Evolutionary conservation across 306 rosid genomes (phyloP), one percentile per base, ranked within the genome.

Genomic region (Inga laurina): DNA sequence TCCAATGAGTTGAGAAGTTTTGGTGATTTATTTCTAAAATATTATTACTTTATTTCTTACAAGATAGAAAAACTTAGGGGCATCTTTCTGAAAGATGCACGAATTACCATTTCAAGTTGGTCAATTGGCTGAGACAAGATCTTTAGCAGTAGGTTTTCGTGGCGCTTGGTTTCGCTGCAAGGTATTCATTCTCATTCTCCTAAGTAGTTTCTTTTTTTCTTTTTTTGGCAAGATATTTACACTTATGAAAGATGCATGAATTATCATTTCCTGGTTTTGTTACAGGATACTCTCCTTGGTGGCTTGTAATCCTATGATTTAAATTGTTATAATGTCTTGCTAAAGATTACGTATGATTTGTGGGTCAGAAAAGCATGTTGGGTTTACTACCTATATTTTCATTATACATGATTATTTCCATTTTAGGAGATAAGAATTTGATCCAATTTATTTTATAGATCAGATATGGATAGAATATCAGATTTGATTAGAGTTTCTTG

Each of bases 161-260:
- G 97, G 98, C 75, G 91, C 98, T 27, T 95, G 98, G 98, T 95
- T 95, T 76, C 89, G 87, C 13, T 92, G 92, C 85, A 92, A 90
- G 98, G 98, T 95, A 90, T 52, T 41, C 51, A 34, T 78, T 34
- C 10, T 69, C 18, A 22, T 46, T 72, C 45, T 56, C 72, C 61
- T 74, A 22, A 41, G 35, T 68, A 7, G 30, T 74, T 70, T n/a
- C 14, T 46, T 73, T 14, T 14, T 14, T 5, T 10, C 4, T 59
- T 59, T 6, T 56, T 8, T 61, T 1, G 7, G 16, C 15, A 22
- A 27, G 68, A 27, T 62, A 62, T 12, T 22, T 27, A 4, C 68
- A 11, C 37, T 12, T 13, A 4, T 62, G 35, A 4, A 24, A 11
- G 16, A 11, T 3, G 35, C 37, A 59, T 59, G 66, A n/a, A 59